A percentile compares a stretch with the other conserved stretches of the same genome.
These are phyloP conservation scores for Coccomyxa subellipsoidea DNA, from an alignment of 163 green algal species.

Conservation along the genomic window DNA sequence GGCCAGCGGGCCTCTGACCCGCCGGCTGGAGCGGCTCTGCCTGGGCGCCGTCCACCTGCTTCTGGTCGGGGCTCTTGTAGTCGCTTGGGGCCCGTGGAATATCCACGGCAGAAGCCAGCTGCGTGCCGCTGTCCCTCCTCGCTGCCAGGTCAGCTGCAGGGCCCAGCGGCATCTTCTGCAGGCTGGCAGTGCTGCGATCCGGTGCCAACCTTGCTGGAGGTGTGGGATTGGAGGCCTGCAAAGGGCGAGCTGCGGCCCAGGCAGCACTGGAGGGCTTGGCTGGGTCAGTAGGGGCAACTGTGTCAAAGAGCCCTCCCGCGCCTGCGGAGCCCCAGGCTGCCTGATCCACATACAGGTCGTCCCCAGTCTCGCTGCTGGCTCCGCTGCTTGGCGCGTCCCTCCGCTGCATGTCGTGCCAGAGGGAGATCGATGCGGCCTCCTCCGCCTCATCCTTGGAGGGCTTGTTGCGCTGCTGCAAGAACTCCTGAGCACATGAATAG, in stretches of 20 bases:
- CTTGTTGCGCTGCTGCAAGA: conserved; percentile 50
- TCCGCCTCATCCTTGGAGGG: background rate
- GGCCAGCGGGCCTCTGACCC: background rate
- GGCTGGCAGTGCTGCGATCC: background rate
- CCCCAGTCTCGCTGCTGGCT: background rate
- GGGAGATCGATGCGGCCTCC: conserved; percentile 20
- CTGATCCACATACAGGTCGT: background rate
- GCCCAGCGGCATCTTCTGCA: background rate
- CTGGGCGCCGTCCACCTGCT: background rate
- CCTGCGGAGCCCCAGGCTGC: background rate
- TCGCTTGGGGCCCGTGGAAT: no score
- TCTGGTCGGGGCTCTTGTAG: background rate
- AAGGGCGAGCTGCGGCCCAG: background rate
- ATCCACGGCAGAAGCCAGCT: background rate
- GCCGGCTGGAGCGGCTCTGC: background rate
- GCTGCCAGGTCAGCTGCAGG: background rate
- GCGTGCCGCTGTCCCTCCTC: background rate
- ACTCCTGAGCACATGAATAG: conserved; percentile 1
- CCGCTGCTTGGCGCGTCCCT: background rate
- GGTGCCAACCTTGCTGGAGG: background rate
- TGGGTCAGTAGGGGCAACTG: background rate
- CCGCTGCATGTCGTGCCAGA: conserved; percentile 48
- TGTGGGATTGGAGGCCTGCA: background rate
- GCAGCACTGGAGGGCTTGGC: background rate
- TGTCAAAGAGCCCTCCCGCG: background rate